These are phyloP conservation scores for Aspergillus mulundensis DNA, from an alignment of 495 filamentous ascomycete species.

Conservation along the genomic window DNA sequence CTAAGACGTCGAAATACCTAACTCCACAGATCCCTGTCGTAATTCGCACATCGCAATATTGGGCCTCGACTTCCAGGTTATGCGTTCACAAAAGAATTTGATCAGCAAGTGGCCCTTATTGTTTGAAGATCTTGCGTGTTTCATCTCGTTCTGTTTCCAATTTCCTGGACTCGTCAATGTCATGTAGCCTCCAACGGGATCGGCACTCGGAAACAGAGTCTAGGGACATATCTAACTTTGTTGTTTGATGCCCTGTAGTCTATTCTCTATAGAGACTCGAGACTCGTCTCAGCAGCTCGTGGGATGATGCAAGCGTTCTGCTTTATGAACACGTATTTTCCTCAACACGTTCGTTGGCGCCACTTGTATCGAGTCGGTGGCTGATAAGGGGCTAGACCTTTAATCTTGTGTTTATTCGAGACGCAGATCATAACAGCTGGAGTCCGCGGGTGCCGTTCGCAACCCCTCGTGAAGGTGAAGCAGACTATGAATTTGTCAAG, in stretches of 20 bases:
- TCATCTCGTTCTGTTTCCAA: neutral
- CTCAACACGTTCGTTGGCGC: constrained; percentile 4
- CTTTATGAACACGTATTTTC: neutral
- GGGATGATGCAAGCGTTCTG: neutral
- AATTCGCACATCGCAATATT: constrained; percentile 7
- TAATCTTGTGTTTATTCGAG: neutral
- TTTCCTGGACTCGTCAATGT: neutral
- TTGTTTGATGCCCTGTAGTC: neutral
- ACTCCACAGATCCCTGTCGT: neutral
- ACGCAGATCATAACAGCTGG: constrained; percentile 4
- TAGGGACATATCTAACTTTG: neutral
- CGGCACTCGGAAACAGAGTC: neutral
- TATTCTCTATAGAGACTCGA: neutral
- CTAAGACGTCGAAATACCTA: too few species aligned
- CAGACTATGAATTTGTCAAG: neutral
- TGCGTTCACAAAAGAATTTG: neutral
- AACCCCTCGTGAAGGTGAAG: neutral
- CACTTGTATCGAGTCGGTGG: neutral
- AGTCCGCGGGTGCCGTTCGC: neutral
- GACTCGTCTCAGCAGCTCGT: neutral
- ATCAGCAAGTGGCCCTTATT: constrained; percentile 9
- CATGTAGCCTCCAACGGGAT: neutral
- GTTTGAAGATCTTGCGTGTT: constrained; percentile 6
- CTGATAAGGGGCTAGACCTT: constrained; percentile 4
- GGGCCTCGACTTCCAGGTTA: constrained; percentile 1